These are phyloP conservation scores for Xerophyta viscosa DNA, from an alignment of 106 monocot species.

Conservation along the genomic window DNA sequence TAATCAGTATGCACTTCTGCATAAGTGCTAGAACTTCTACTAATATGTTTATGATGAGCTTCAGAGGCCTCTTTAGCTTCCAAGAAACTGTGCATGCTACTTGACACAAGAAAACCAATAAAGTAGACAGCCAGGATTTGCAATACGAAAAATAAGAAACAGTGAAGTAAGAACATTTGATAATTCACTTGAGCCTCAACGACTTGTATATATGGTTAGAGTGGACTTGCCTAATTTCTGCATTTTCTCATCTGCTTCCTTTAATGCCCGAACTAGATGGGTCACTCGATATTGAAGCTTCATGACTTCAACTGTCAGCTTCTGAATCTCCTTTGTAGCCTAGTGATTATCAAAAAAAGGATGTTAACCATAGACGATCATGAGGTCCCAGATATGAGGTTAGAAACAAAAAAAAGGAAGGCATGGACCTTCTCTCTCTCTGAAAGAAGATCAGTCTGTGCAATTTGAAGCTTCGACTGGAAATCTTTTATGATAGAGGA, in stretches of 20 bases:
- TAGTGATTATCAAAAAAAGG: background rate
- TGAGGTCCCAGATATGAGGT: background rate
- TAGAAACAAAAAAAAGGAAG: background rate
- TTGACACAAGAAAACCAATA: too few species aligned
- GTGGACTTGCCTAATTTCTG: background rate
- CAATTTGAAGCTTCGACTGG: slow-evolving; percentile 41
- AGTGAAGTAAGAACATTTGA: too few species aligned
- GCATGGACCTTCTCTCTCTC: slow-evolving; percentile 61
- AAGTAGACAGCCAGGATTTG: too few species aligned
- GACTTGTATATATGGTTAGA: too few species aligned
- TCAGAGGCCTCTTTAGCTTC: too few species aligned
- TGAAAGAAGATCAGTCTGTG: slow-evolving; percentile 31
- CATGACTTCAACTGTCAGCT: slow-evolving; percentile 3
- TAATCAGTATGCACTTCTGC: too few species aligned
- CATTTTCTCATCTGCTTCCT: slow-evolving; percentile 3
- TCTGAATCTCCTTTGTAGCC: slow-evolving; percentile 6
- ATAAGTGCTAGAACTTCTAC: too few species aligned
- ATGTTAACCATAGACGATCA: too few species aligned
- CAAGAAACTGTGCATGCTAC: too few species aligned
- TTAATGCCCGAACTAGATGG: slow-evolving; percentile 2
- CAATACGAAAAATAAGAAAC: too few species aligned
- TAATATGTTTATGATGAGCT: too few species aligned
- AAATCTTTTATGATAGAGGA: slow-evolving; percentile 38
- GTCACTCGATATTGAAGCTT: slow-evolving; percentile 1
- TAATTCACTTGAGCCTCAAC: too few species aligned